Percentiles rank a stretch among this genome's conserved stretches.
phyloP scores from a whole-genome alignment of 768 basidiomycete genomes.

The Mycena chlorophos region DNA sequence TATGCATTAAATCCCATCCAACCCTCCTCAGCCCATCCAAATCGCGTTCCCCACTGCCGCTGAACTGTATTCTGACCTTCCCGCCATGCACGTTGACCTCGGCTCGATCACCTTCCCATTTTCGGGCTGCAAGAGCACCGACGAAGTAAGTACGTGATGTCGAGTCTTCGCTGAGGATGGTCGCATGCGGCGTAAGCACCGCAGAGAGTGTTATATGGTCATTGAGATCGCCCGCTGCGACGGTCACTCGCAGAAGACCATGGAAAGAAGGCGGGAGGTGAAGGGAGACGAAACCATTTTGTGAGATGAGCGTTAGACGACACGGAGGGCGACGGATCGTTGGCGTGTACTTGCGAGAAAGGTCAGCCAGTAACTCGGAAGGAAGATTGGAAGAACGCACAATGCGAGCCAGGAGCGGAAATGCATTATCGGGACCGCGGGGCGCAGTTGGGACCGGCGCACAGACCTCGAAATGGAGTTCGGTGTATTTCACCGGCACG shows the following conservation, averaged over 20 bases:
- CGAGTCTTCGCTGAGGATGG: slow-evolving; percentile 37
- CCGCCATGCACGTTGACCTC: slow-evolving; percentile 26
- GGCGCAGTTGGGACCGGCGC: too few species aligned
- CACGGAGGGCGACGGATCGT: slow-evolving; percentile 36
- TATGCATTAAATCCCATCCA: slow-evolving; percentile 22
- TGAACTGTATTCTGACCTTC: slow-evolving; percentile 27
- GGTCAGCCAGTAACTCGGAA: not conserved
- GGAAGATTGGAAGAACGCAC: slow-evolving; percentile 27
- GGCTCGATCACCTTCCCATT: slow-evolving; percentile 29
- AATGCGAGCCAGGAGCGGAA: slow-evolving; percentile 40
- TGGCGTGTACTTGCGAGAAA: slow-evolving; percentile 35
- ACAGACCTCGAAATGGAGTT: slow-evolving; percentile 34
- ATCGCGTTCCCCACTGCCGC: slow-evolving; percentile 23
- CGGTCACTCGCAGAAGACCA: slow-evolving; percentile 39
- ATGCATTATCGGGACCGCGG: slow-evolving; percentile 26
- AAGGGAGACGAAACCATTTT: slow-evolving; percentile 35
- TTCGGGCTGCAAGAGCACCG: slow-evolving; percentile 31
- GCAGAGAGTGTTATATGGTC: slow-evolving; percentile 36
- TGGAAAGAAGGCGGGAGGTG: slow-evolving; percentile 45
- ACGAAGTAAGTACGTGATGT: slow-evolving; percentile 36
- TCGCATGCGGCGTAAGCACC: slow-evolving; percentile 28
- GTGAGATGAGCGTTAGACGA: slow-evolving; percentile 29
- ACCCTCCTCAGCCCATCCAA: slow-evolving; percentile 25
- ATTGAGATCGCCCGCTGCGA: slow-evolving; percentile 40
- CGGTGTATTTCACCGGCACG: slow-evolving; percentile 25